These are phyloP conservation scores for Tolypocladium capitatum DNA, from an alignment of 2,329 filamentous ascomycete genomes.

Conservation along the genomic window DNA sequence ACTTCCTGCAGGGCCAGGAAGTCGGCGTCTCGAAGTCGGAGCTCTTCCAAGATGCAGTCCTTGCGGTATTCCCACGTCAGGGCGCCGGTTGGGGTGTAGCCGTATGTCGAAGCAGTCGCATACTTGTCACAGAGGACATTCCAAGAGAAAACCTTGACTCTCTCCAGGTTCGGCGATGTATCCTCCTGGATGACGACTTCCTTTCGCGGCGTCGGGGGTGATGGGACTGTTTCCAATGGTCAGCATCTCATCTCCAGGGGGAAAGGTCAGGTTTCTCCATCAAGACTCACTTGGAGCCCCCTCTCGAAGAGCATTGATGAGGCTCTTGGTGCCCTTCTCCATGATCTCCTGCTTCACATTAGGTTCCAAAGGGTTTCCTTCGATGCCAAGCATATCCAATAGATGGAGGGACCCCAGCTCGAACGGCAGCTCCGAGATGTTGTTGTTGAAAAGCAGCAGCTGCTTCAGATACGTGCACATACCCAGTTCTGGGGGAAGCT, in stretches of 20 bases:
- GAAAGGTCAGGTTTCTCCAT: not conserved
- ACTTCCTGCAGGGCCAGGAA: slow-evolving; percentile 91
- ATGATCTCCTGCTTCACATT: slow-evolving; percentile 70
- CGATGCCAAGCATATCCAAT: slow-evolving; percentile 78
- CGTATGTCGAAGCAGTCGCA: slow-evolving; percentile 72
- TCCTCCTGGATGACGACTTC: slow-evolving; percentile 68
- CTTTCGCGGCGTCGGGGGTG: slow-evolving; percentile 62
- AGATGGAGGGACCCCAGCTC: slow-evolving; percentile 84
- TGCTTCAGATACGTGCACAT: slow-evolving; percentile 92
- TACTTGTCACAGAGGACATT: slow-evolving; percentile 94
- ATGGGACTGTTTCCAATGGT: slow-evolving; percentile 43
- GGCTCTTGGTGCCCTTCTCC: slow-evolving; percentile 72
- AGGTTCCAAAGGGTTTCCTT: slow-evolving; percentile 75
- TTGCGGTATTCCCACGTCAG: slow-evolving; percentile 80
- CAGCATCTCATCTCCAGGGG: not conserved
- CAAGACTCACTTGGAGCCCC: slow-evolving; percentile 61
- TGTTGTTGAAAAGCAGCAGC: slow-evolving; percentile 81
- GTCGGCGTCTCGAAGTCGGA: slow-evolving; percentile 68
- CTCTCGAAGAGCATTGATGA: slow-evolving; percentile 75
- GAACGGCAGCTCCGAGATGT: slow-evolving; percentile 66
- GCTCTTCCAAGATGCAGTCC: slow-evolving; percentile 69
- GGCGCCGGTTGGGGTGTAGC: slow-evolving; percentile 74
- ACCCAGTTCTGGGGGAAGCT: slow-evolving; percentile 79
- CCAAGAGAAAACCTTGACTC: slow-evolving; percentile 79
- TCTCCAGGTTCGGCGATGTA: slow-evolving; percentile 45